Evolutionary conservation across 441 rosid genomes (phyloP).

Genomic region (Bruguiera hainesii): DNA sequence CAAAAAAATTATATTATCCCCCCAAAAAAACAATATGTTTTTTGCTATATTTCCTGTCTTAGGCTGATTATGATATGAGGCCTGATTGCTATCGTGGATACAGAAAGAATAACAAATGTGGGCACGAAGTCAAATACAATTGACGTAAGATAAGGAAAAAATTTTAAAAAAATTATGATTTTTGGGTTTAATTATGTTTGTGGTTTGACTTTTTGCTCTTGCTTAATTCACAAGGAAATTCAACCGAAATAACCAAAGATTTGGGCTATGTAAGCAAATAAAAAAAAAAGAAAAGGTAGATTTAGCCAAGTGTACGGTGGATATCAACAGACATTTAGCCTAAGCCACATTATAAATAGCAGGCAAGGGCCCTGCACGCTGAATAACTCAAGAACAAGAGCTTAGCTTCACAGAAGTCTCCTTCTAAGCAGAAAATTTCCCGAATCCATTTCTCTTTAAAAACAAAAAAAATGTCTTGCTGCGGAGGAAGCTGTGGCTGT

Average conservation of each 20-base stretch:
- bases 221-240: no score
- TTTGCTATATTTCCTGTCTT: no score
- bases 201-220: no score
- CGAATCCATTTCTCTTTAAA: background rate
- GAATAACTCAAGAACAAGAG: background rate
- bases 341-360: background rate
- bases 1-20: no score
- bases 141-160: no score
- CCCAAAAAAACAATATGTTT: no score
- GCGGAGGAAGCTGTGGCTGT: slow-evolving; percentile 60
- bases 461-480: slow-evolving; percentile 40
- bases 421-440: background rate
- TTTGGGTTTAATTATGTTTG: no score
- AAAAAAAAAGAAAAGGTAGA: background rate
- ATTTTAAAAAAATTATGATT: no score
- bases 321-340: background rate
- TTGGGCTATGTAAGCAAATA: background rate
- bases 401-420: background rate
- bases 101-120: no score
- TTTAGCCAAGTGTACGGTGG: background rate
- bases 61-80: no score
- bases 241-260: background rate
- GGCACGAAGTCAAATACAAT: no score
- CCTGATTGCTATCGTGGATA: no score
- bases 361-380: background rate